Base-by-base conservation (phyloP, 2,329 filamentous ascomycete species). In the Rhinocladiella similis region DNA sequence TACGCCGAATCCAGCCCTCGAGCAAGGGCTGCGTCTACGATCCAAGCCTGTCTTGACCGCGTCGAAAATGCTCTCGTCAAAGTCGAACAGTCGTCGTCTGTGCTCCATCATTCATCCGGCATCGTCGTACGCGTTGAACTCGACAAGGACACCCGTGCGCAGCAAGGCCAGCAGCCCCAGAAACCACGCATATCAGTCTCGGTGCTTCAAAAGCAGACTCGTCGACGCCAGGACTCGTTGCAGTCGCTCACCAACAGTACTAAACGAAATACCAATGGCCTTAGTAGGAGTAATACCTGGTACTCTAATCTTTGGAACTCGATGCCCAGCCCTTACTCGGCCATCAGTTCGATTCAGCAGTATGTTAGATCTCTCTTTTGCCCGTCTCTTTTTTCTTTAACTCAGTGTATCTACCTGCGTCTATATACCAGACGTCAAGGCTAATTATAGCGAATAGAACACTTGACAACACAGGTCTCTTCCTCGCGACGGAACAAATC, bases 301-400 rank as follows among this genome's bases (percentile, higher is more conserved):
- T 54, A 54, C 22, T 49, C 46, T 5, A 49, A 45, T 14, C 18
- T 54, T 13, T 54, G 35, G 38, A 47, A 54, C 35, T 54, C 52
- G 3, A 41, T 54, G 12, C 38, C 52, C 2, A 42, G 45, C n/a
- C 52, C 52, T 18, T 22, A 48, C 13, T 20, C 46, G 13, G 52
- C 52, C n/a, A 25, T 54, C 22, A 42, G n/a, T 38, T 36, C 45
- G 14, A 49, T 54, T 33, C 52, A 54, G 16, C 20, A 54, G 52
- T 54, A 20, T 43, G 52, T 50, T 10, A n/a, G 12, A n/a, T 25
- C 33, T 36, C 3, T 25, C 9, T 16, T 25, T 20, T 13, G 4
- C 14, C 13, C 18, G 14, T 12, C 16, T 12, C 35, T 5, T 14
- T 4, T 27, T 3, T 27, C 7, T 27, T 27, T 7, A 3, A 27